Conservation (phyloP, 1,139 yeast species). For the Arxiozyma slooffiae region DNA sequence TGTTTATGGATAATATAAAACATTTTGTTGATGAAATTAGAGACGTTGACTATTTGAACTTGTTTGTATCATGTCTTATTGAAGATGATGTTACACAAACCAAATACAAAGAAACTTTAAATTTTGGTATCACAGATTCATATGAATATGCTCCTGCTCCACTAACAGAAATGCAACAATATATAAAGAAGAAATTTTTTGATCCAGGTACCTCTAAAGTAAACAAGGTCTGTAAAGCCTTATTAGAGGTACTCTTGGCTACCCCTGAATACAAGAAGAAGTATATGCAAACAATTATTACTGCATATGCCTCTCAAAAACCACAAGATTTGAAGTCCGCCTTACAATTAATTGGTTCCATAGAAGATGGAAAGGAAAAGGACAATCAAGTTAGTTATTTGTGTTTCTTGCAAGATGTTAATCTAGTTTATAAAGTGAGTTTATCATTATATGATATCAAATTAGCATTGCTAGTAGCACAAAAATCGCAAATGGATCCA, state of each 20-base stretch:
- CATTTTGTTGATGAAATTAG: conserved; percentile 63
- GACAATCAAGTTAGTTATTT: conserved; percentile 68
- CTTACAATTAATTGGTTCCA: conserved; percentile 47
- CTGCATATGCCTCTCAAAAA: conserved; percentile 84
- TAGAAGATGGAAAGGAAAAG: conserved; percentile 40
- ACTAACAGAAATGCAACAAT: conserved; percentile 31
- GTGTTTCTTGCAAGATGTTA: conserved; percentile 86
- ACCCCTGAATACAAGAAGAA: conserved; percentile 44
- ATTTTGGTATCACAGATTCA: conserved; percentile 25
- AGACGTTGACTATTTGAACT: conserved; percentile 66
- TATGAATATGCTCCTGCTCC: conserved; percentile 29
- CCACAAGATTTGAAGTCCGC: conserved; percentile 83
- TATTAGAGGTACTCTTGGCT: conserved; percentile 45
- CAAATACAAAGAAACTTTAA: conserved; percentile 69
- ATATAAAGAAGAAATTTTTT: conserved; percentile 32
- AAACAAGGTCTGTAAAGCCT: conserved; percentile 64
- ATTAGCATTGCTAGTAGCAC: conserved; percentile 76
- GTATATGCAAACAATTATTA: conserved; percentile 69
- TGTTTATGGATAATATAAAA: conserved; percentile 55
- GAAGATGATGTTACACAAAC: conserved; percentile 82
- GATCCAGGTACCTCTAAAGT: conserved; percentile 49
- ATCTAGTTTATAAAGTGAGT: conserved; percentile 67
- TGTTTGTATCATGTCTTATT: conserved; percentile 75
- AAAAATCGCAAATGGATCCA: conserved; percentile 95
- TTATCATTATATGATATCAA: conserved; percentile 76